phyloP scores from a whole-genome alignment of 2,329 filamentous ascomycete genomes.

The Aspergillus luchuensis region DNA sequence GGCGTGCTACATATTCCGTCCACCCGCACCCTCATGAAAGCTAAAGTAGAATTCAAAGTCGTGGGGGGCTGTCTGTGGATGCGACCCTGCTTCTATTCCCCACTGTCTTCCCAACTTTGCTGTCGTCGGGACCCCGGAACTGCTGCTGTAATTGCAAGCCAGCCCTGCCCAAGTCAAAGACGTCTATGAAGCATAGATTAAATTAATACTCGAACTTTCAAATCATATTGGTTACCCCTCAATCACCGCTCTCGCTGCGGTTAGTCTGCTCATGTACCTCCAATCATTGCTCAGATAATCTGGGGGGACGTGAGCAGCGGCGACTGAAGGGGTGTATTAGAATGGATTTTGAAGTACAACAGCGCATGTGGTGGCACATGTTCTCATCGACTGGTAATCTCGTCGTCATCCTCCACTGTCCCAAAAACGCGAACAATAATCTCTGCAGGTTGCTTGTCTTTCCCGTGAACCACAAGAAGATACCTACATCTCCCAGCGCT shows the following conservation, averaged over 20 bases:
- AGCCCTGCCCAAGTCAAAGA: slow-evolving; percentile 3
- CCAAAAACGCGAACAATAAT: no score
- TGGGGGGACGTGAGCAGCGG: background rate
- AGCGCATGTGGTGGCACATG: slow-evolving; percentile 29
- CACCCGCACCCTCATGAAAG: background rate
- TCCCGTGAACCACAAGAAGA: slow-evolving; percentile 24
- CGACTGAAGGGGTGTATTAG: slow-evolving; percentile 19
- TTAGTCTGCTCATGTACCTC: no score
- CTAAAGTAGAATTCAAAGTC: background rate
- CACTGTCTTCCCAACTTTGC: background rate
- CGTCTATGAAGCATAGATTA: background rate
- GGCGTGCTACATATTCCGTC: slow-evolving; percentile 11
- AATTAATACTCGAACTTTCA: background rate
- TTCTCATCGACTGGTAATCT: slow-evolving; percentile 27
- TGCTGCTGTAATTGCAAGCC: background rate
- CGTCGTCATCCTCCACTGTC: background rate
- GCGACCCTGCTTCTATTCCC: slow-evolving; percentile 2
- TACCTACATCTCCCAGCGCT: slow-evolving; percentile 24
- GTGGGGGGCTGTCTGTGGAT: background rate
- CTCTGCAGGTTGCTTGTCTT: slow-evolving; percentile 21
- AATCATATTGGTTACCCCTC: background rate
- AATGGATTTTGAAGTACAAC: slow-evolving; percentile 27
- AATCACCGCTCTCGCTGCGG: no score
- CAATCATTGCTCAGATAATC: no score
- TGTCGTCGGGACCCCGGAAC: background rate